These are phyloP conservation scores for Anisodus tanguticus DNA, from an alignment of 257 asterid species.

Conservation along the genomic window DNA sequence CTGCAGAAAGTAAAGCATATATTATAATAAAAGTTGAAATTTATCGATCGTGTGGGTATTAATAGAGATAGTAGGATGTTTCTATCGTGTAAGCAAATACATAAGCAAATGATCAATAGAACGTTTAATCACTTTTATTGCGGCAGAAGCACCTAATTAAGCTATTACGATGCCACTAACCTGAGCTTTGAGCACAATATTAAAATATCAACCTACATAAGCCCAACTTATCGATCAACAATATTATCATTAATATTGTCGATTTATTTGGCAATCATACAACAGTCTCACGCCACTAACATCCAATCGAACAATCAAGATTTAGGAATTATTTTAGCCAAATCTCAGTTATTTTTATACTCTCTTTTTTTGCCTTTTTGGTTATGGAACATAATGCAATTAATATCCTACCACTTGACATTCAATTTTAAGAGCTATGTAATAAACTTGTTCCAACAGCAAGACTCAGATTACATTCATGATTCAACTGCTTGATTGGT, in stretches of 20 bases:
- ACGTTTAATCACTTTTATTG: neutral
- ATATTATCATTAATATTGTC: neutral
- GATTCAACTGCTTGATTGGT: too few species aligned
- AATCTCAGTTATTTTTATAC: too few species aligned
- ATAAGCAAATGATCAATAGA: neutral
- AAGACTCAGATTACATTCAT: too few species aligned
- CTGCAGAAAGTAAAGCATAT: neutral
- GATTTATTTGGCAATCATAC: neutral
- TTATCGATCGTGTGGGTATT: neutral
- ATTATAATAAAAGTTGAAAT: too few species aligned
- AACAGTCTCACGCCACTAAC: too few species aligned
- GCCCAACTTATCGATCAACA: neutral
- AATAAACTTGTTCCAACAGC: too few species aligned
- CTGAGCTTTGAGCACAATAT: neutral
- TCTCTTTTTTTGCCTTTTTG: too few species aligned
- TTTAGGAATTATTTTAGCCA: too few species aligned
- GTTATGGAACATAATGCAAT: too few species aligned
- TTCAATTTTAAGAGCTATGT: too few species aligned
- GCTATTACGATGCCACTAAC: constrained; percentile 11
- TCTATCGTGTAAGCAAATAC: constrained; percentile 23
- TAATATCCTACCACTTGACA: too few species aligned
- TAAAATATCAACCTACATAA: neutral
- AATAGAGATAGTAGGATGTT: neutral
- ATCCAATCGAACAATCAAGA: too few species aligned
- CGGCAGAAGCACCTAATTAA: neutral